Conservation (phyloP, 2,329 filamentous ascomycete species). For the Arthrobotrys sphaeroides region DNA sequence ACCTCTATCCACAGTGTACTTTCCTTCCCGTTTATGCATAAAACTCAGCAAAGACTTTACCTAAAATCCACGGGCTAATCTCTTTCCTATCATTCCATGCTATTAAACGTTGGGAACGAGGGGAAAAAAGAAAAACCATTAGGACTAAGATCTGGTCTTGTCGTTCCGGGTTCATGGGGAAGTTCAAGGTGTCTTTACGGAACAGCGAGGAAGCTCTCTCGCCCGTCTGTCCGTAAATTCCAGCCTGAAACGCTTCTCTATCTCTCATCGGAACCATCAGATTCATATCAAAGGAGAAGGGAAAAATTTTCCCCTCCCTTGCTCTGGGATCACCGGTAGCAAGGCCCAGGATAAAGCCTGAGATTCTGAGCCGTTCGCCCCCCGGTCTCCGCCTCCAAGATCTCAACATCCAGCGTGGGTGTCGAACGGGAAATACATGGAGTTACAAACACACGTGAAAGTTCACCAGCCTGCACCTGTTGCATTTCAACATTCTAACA, state of each 20-base stretch:
- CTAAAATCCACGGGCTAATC: conserved; percentile 41
- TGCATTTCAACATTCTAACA: conserved; percentile 40
- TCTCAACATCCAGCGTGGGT: conserved; percentile 21
- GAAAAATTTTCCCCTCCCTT: conserved; percentile 40
- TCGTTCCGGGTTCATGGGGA: conserved; percentile 36
- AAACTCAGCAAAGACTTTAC: conserved; percentile 26
- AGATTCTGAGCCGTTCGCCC: conserved; percentile 14
- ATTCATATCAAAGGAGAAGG: conserved; percentile 12
- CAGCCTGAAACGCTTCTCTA: conserved; percentile 39
- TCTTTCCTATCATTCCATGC: conserved; percentile 25
- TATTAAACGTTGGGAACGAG: conserved; percentile 7
- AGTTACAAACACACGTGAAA: conserved; percentile 45
- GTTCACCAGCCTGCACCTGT: background rate
- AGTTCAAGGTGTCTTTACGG: conserved; percentile 43
- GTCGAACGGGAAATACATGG: conserved; percentile 23
- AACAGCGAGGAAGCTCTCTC: conserved; percentile 42
- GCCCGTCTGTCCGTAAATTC: conserved; percentile 34
- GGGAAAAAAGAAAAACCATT: conserved; percentile 21
- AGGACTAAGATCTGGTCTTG: conserved; percentile 20
- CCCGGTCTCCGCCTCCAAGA: background rate
- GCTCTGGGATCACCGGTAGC: background rate
- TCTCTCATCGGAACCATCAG: conserved; percentile 33
- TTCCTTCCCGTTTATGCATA: conserved; percentile 53
- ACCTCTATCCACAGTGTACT: background rate
- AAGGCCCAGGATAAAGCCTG: conserved; percentile 27